A percentile compares a stretch with the other conserved stretches of the same genome.
Evolutionary conservation across 495 filamentous ascomycete genomes (phyloP).

Genomic region (Aspergillus mulundensis): DNA sequence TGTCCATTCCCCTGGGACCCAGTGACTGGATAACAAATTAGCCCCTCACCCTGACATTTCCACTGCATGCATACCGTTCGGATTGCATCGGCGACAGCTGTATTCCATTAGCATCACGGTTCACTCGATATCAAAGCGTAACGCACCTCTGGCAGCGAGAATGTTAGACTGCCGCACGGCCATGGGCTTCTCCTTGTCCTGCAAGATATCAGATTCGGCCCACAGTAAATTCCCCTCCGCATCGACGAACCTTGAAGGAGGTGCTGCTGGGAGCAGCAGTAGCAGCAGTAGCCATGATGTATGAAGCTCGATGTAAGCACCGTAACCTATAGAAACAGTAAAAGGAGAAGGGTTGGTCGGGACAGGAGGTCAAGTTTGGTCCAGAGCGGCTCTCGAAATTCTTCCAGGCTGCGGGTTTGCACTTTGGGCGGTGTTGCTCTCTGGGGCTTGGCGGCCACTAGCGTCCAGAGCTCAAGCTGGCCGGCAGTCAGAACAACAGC

Average conservation of each 20-base stretch:
- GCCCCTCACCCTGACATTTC: slow-evolving; percentile 36
- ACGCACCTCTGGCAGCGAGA: slow-evolving; percentile 86
- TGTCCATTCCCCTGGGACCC: slow-evolving; percentile 85
- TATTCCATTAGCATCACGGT: slow-evolving; percentile 7
- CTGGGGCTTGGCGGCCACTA: slow-evolving; percentile 44
- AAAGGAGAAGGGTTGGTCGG: slow-evolving; percentile 15
- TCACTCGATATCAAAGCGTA: background rate
- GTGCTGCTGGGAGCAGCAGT: slow-evolving; percentile 57
- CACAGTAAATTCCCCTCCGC: slow-evolving; percentile 29
- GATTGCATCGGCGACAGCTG: slow-evolving; percentile 95
- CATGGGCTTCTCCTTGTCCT: slow-evolving; percentile 99
- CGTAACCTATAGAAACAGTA: slow-evolving; percentile 17
- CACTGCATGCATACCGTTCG: slow-evolving; percentile 58
- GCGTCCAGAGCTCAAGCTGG: slow-evolving; percentile 28
- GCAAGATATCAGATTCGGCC: slow-evolving; percentile 43
- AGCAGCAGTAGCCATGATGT: slow-evolving; percentile 64
- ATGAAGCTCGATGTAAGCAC: slow-evolving; percentile 28
- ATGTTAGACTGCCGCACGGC: slow-evolving; percentile 95
- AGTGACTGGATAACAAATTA: slow-evolving; percentile 53
- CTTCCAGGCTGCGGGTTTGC: slow-evolving; percentile 54
- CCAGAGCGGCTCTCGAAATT: slow-evolving; percentile 38
- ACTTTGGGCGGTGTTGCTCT: slow-evolving; percentile 39
- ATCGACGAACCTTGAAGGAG: slow-evolving; percentile 69
- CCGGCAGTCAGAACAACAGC: slow-evolving; percentile 19
- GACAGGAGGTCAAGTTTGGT: slow-evolving; percentile 24